Evolutionary conservation across 2,329 filamentous ascomycete genomes (phyloP).

Genomic region (Talaromyces sp.): DNA sequence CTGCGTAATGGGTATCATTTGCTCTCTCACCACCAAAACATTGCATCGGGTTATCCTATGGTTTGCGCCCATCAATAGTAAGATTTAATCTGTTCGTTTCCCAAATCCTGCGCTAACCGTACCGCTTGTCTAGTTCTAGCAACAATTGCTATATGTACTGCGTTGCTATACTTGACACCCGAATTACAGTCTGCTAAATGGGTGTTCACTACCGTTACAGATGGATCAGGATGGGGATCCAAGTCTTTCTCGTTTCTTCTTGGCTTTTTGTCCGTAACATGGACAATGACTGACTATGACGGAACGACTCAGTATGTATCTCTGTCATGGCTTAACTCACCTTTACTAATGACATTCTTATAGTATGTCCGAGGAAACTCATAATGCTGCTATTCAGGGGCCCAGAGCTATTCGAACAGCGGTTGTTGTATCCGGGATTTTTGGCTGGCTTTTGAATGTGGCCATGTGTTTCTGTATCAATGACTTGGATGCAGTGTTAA

Average conservation of each 20-base stretch:
- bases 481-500: slow-evolving; percentile 55
- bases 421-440: slow-evolving; percentile 56
- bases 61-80: slow-evolving; percentile 65
- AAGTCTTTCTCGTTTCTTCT: slow-evolving; percentile 61
- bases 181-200: slow-evolving; percentile 57
- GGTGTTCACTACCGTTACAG: slow-evolving; percentile 60
- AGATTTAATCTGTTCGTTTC: slow-evolving; percentile 16
- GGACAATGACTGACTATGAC: slow-evolving; percentile 67
- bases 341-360: slow-evolving; percentile 10
- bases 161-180: slow-evolving; percentile 56
- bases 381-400: slow-evolving; percentile 59
- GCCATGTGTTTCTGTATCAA: slow-evolving; percentile 61
- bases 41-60: slow-evolving; percentile 60
- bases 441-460: slow-evolving; percentile 63
- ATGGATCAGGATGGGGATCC: slow-evolving; percentile 62
- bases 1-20: slow-evolving; percentile 56
- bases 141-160: slow-evolving; percentile 58
- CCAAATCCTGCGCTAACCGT: slow-evolving; percentile 1
- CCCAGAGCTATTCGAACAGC: slow-evolving; percentile 58
- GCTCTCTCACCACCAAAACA: slow-evolving; percentile 59
- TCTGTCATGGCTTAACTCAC: neutral
- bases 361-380: slow-evolving; percentile 64
- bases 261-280: slow-evolving; percentile 46
- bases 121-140: slow-evolving; percentile 46
- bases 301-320: slow-evolving; percentile 58